phyloP scores from a whole-genome alignment of 2,329 filamentous ascomycete species.

The Ramularia endophylla region DNA sequence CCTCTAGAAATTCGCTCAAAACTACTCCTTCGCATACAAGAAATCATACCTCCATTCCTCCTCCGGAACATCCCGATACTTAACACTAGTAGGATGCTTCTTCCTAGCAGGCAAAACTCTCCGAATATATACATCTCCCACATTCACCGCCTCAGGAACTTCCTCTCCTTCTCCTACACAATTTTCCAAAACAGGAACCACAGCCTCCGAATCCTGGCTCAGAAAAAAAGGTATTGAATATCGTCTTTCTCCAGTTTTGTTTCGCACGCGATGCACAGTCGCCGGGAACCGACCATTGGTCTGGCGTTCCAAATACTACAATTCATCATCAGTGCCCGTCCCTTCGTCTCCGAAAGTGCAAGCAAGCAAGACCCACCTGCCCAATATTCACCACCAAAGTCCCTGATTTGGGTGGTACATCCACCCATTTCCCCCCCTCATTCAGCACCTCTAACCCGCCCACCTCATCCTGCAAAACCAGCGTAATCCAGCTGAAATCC shows the following conservation, averaged over 20 bases:
- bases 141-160: constrained; percentile 2
- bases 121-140: constrained; percentile 30
- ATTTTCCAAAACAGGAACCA: constrained; percentile 27
- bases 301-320: constrained; percentile 37
- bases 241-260: constrained; percentile 33
- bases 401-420: constrained; percentile 31
- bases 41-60: constrained; percentile 26
- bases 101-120: constrained; percentile 31
- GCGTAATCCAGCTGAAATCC: constrained; percentile 40
- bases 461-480: constrained; percentile 31
- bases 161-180: constrained; percentile 23
- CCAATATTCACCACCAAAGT: constrained; percentile 39
- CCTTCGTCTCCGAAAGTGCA: too few relatives aligned
- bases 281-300: constrained; percentile 36
- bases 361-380: too few relatives aligned
- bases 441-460: constrained; percentile 37
- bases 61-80: constrained; percentile 32
- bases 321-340: too few relatives aligned
- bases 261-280: constrained; percentile 38
- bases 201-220: constrained; percentile 32
- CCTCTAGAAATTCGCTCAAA: neutral
- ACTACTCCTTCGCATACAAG: constrained; percentile 11
- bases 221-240: constrained; percentile 40
- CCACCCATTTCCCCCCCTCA: constrained; percentile 37
- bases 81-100: constrained; percentile 36